Evolutionary conservation across 495 filamentous ascomycete genomes (phyloP).

Genomic region (Neurospora intermedia): DNA sequence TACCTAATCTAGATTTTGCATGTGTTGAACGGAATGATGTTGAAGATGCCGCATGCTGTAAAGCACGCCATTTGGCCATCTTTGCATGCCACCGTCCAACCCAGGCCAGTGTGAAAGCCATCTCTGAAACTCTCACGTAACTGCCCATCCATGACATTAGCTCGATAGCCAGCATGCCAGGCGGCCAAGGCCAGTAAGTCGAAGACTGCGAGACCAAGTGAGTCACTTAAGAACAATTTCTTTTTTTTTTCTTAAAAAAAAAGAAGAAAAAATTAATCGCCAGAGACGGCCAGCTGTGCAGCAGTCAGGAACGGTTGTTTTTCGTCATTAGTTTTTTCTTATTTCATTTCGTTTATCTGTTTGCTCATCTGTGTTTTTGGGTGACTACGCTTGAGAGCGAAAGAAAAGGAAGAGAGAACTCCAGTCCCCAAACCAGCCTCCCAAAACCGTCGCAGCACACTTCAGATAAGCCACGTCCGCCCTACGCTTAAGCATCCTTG

Average conservation of each 20-base stretch:
- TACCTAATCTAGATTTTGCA: neutral
- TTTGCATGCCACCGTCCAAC: neutral
- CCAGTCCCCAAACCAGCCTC: neutral
- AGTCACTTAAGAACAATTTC: neutral
- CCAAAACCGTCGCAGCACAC: neutral
- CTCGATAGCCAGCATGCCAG: neutral
- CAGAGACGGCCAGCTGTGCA: neutral
- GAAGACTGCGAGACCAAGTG: neutral
- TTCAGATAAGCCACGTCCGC: neutral
- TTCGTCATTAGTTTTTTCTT: neutral
- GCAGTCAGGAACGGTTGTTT: neutral
- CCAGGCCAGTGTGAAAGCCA: neutral
- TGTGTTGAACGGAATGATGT: neutral
- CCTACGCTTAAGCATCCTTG: constrained; percentile 28
- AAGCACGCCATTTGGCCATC: neutral
- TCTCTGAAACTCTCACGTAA: neutral
- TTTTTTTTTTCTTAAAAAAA: neutral
- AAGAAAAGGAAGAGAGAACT: neutral
- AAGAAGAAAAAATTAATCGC: neutral
- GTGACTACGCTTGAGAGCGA: too few relatives aligned
- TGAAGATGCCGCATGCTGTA: neutral
- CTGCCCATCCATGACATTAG: neutral
- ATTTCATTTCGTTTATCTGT: too few relatives aligned
- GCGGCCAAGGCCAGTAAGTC: neutral
- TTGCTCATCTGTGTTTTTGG: too few relatives aligned